These are phyloP conservation scores for Wallacemonas sp. DNA, from an alignment of 208 protist genomes.

Conservation along the genomic window DNA sequence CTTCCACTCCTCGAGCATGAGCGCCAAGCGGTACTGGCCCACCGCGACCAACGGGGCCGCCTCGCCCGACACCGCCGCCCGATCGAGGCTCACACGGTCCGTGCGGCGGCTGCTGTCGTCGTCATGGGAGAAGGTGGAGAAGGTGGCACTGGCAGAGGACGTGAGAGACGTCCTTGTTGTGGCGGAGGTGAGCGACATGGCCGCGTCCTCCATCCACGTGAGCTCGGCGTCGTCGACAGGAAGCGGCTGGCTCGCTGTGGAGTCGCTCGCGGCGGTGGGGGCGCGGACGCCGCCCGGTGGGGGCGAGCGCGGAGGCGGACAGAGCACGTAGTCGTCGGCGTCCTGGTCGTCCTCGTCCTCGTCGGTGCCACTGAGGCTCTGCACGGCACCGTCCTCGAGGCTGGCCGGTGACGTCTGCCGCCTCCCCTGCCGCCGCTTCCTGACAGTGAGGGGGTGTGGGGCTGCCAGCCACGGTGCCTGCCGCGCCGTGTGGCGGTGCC, in stretches of 20 bases:
- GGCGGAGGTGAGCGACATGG: no score
- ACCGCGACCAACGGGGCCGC: background rate
- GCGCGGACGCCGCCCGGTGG: no score
- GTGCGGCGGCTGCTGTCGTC: background rate
- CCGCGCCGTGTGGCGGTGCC: constrained; percentile 23
- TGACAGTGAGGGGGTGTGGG: background rate
- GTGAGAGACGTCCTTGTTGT: background rate
- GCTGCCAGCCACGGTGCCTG: background rate
- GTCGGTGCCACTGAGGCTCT: background rate
- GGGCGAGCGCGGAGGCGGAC: constrained; percentile 3
- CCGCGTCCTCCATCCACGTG: no score
- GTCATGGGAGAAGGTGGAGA: no score
- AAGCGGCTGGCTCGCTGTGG: no score
- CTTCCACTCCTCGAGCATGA: constrained; percentile 26
- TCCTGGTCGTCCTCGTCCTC: background rate
- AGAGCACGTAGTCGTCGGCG: constrained; percentile 26
- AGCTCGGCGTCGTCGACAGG: no score
- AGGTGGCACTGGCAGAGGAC: no score
- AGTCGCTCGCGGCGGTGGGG: no score
- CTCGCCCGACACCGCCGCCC: no score
- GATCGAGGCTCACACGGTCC: no score
- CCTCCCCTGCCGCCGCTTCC: background rate
- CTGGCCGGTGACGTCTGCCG: background rate
- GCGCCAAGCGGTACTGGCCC: background rate
- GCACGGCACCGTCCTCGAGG: background rate